A percentile compares a stretch with the other conserved stretches of the same genome.
These are phyloP conservation scores for Hymenoscyphus infarciens DNA, from an alignment of 2,329 filamentous ascomycete species.

Conservation along the genomic window DNA sequence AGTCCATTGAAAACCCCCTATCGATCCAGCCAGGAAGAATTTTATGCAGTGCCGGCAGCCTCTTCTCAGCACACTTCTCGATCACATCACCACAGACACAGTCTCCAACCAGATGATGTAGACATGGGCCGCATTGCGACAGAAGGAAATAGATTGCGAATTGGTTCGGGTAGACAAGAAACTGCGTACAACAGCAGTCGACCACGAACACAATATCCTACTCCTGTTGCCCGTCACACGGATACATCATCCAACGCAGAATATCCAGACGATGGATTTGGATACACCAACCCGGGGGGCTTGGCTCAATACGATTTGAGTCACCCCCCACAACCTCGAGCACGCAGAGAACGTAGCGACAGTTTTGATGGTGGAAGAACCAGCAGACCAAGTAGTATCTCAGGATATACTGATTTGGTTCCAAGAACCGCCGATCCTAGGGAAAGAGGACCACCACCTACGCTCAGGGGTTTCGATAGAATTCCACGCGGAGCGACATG, in stretches of 20 bases:
- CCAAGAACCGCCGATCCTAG: conserved; percentile 40
- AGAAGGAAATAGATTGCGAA: conserved; percentile 23
- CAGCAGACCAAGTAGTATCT: conserved; percentile 31
- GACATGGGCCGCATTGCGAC: conserved; percentile 36
- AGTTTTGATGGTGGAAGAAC: conserved; percentile 48
- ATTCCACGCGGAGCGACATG: conserved; percentile 49
- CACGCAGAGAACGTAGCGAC: conserved; percentile 45
- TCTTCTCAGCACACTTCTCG: conserved; percentile 44
- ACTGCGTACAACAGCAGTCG: conserved; percentile 24
- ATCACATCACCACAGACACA: conserved; percentile 41
- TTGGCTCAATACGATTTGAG: conserved; percentile 60
- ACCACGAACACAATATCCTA: conserved; percentile 24
- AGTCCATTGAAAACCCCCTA: conserved; percentile 54
- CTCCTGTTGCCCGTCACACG: conserved; percentile 38
- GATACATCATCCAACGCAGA: conserved; percentile 39
- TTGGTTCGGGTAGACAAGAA: conserved; percentile 25
- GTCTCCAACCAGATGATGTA: conserved; percentile 46
- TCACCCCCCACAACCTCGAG: conserved; percentile 41
- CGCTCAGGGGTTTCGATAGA: conserved; percentile 68
- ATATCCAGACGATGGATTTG: conserved; percentile 53
- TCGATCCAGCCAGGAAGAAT: conserved; percentile 50
- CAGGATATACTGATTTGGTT: conserved; percentile 29
- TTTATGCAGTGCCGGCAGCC: conserved; percentile 56
- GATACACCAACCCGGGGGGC: conserved; percentile 62
- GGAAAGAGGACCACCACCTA: conserved; percentile 56